These are phyloP conservation scores for Mortierella sp. DNA, from an alignment of 371 early-diverging fungal species.

Conservation along the genomic window DNA sequence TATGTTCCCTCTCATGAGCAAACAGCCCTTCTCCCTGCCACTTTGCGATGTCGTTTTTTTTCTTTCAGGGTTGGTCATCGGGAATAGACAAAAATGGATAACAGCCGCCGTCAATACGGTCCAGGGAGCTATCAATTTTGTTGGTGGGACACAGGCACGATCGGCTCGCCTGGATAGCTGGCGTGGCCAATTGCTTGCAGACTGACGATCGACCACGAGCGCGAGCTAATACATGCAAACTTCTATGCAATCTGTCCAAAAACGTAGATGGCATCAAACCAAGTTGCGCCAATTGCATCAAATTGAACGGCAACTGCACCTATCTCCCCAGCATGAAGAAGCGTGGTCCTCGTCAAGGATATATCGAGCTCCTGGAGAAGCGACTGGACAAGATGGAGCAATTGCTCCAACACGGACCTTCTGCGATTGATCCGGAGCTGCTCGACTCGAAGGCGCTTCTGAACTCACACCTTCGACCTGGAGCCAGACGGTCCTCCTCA, in stretches of 20 bases:
- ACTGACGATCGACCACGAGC: slow-evolving; percentile 66
- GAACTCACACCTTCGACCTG: slow-evolving; percentile 42
- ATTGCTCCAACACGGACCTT: slow-evolving; percentile 60
- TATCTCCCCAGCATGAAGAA: slow-evolving; percentile 82
- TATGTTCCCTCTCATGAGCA: slow-evolving; percentile 6
- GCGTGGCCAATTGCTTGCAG: slow-evolving; percentile 65
- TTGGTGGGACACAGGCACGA: slow-evolving; percentile 54
- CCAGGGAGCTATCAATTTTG: slow-evolving; percentile 17
- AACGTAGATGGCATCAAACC: slow-evolving; percentile 82
- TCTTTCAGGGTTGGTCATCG: slow-evolving; percentile 30
- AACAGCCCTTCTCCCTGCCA: not conserved
- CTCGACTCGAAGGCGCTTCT: slow-evolving; percentile 41
- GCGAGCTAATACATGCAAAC: slow-evolving; percentile 3
- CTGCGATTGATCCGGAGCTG: slow-evolving; percentile 49
- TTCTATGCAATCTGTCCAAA: not conserved
- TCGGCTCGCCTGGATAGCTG: slow-evolving; percentile 83
- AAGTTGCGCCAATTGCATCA: slow-evolving; percentile 83
- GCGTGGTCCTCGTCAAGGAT: slow-evolving; percentile 87
- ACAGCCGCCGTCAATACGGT: slow-evolving; percentile 3
- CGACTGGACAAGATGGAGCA: slow-evolving; percentile 76
- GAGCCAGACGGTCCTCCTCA: slow-evolving; percentile 15
- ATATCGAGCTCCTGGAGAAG: slow-evolving; percentile 79
- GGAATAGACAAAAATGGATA: slow-evolving; percentile 23
- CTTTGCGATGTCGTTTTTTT: not conserved
- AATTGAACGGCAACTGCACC: slow-evolving; percentile 74